Conservation (phyloP, 768 basidiomycete species). For the Ephemerocybe angulata region DNA sequence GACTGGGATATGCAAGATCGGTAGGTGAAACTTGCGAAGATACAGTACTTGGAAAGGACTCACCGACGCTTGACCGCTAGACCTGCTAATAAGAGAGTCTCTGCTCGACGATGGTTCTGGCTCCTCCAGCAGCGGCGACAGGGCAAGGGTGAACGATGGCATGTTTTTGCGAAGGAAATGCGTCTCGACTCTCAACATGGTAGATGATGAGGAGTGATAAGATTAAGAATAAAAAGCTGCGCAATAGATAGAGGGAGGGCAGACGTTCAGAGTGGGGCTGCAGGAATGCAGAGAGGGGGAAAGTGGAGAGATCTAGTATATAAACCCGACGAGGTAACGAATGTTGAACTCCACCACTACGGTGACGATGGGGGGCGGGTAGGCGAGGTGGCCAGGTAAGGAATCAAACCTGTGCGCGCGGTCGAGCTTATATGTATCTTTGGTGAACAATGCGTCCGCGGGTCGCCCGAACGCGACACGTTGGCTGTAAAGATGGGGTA, state of each 20-base stretch:
- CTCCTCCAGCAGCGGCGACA: not conserved
- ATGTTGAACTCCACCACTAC: not conserved
- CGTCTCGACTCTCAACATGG: not conserved
- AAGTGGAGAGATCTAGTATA: too few relatives aligned
- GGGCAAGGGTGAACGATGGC: conserved; percentile 4
- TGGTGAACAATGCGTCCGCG: conserved; percentile 3
- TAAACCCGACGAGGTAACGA: not conserved
- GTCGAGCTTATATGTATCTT: conserved; percentile 3
- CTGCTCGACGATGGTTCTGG: not conserved
- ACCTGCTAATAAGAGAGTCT: not conserved
- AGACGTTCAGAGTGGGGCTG: not conserved
- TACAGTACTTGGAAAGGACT: not conserved
- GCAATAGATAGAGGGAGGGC: not conserved
- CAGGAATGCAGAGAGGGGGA: not conserved
- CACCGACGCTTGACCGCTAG: not conserved
- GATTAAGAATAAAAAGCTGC: not conserved
- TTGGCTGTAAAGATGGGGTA: too few relatives aligned
- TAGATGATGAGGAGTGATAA: not conserved
- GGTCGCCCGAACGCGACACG: not conserved
- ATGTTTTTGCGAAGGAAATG: conserved; percentile 1
- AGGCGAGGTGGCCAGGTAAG: not conserved
- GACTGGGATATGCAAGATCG: too few relatives aligned
- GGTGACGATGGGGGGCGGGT: not conserved
- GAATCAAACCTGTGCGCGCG: not conserved
- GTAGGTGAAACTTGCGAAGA: not conserved